Conservation (phyloP, 495 filamentous ascomycete species). For the Aeminium ludgeri region DNA sequence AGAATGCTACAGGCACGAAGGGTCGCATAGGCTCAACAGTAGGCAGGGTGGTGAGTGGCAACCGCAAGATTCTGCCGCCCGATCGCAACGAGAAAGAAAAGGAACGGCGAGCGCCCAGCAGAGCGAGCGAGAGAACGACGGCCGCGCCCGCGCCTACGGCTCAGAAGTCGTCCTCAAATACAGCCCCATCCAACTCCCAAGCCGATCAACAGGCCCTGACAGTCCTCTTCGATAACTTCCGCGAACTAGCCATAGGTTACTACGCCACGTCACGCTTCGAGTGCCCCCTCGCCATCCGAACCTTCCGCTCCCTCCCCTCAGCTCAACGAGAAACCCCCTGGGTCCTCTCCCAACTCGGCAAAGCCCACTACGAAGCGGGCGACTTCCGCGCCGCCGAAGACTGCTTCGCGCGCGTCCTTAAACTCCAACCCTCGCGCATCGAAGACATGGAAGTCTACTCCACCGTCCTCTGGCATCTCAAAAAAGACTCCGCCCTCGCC, state of each 20-base stretch:
- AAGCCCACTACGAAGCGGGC: constrained; percentile 75
- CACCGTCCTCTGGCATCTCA: constrained; percentile 90
- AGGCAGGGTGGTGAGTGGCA: constrained; percentile 75
- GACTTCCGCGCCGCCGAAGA: constrained; percentile 73
- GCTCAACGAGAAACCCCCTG: constrained; percentile 85
- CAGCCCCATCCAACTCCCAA: constrained; percentile 1
- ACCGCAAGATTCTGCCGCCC: constrained; percentile 49
- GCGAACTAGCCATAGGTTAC: constrained; percentile 65
- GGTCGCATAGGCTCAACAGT: constrained; percentile 44
- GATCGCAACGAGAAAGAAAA: constrained; percentile 44
- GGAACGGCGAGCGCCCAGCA: constrained; percentile 16
- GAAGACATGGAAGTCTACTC: constrained; percentile 97
- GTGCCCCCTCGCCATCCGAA: constrained; percentile 55
- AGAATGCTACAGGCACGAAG: constrained; percentile 32
- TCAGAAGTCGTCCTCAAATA: background rate
- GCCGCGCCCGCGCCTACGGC: too few relatives aligned
- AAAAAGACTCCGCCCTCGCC: constrained; percentile 77
- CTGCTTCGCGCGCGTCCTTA: constrained; percentile 58
- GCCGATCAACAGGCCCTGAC: constrained; percentile 52
- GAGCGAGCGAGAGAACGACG: constrained; percentile 6
- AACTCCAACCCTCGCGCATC: constrained; percentile 57
- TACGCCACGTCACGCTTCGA: constrained; percentile 59
- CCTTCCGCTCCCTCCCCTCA: constrained; percentile 49
- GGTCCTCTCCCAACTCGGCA: constrained; percentile 78
- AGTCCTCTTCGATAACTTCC: constrained; percentile 65